phyloP scores from a whole-genome alignment of 2,329 filamentous ascomycete species.

The Claviceps citrina region DNA sequence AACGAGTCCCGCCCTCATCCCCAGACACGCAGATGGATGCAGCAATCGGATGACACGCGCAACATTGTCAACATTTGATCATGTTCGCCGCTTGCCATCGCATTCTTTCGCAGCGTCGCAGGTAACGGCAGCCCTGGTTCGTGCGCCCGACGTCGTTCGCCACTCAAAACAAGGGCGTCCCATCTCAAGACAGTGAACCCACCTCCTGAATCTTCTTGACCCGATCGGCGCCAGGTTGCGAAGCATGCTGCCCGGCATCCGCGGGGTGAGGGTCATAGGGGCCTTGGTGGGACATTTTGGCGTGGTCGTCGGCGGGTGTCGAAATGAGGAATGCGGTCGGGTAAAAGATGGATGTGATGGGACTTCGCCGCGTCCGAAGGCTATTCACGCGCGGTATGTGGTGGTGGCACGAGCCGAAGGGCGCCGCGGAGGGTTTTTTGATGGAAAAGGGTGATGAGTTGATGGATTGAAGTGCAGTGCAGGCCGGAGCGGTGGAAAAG shows the following conservation, averaged over 20 bases:
- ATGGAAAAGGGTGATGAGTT: constrained; percentile 7
- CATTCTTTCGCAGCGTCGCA: too few relatives aligned
- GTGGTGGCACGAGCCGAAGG: background rate
- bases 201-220: constrained; percentile 5
- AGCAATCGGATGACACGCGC: background rate
- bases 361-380: too few relatives aligned
- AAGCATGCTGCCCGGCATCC: constrained; percentile 3
- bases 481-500: too few relatives aligned
- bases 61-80: background rate
- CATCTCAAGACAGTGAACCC: background rate
- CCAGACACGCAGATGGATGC: too few relatives aligned
- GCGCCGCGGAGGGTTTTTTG: background rate
- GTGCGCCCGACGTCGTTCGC: background rate
- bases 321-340: background rate
- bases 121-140: too few relatives aligned
- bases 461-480: constrained; percentile 3
- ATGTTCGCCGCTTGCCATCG: too few relatives aligned
- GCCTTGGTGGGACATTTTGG: constrained; percentile 7
- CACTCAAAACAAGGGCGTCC: background rate
- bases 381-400: too few relatives aligned
- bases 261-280: constrained; percentile 6
- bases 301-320: background rate
- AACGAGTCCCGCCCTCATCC: too few relatives aligned
- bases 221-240: constrained; percentile 2
- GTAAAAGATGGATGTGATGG: background rate